These are phyloP conservation scores for Hyphopichia pseudoburtonii DNA, from an alignment of 1,139 yeast genomes.

Conservation along the genomic window DNA sequence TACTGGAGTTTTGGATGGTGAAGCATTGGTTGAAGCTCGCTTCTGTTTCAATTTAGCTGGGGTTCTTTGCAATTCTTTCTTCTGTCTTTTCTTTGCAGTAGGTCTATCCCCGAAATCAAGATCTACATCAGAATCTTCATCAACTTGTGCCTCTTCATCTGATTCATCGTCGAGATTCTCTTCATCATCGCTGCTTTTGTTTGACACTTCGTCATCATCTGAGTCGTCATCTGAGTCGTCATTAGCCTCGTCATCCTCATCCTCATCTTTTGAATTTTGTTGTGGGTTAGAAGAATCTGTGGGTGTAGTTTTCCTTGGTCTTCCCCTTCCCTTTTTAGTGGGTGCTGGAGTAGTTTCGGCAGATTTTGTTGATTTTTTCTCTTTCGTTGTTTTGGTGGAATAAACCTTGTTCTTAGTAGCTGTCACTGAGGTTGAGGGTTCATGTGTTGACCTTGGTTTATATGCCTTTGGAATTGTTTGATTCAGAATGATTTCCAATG, in stretches of 20 bases:
- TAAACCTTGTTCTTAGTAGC: conserved; percentile 7
- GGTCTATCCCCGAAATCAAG: conserved; percentile 7
- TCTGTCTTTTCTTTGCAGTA: conserved; percentile 3
- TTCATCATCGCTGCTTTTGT: conserved; percentile 9
- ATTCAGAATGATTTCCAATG: conserved; percentile 24
- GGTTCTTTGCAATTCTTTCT: not conserved
- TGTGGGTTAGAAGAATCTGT: conserved; percentile 1
- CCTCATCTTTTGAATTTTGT: conserved; percentile 4
- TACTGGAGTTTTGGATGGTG: conserved; percentile 20
- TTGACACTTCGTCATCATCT: conserved; percentile 4
- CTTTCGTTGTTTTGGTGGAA: too few species aligned
- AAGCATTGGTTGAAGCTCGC: conserved; percentile 9
- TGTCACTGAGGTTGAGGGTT: not conserved
- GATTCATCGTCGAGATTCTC: conserved; percentile 11
- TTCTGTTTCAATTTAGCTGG: too few species aligned
- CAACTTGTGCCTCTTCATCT: conserved; percentile 9
- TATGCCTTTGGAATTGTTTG: conserved; percentile 26
- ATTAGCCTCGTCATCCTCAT: conserved; percentile 4
- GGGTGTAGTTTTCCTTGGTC: not conserved
- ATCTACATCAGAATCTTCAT: conserved; percentile 9
- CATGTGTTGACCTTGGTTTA: conserved; percentile 5
- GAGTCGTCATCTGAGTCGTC: conserved; percentile 5
- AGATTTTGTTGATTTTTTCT: too few species aligned
- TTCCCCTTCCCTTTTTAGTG: too few species aligned
- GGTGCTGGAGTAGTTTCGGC: too few species aligned